Evolutionary conservation across 768 basidiomycete species (phyloP).

Genomic region (Phanerochaete carnosa): DNA sequence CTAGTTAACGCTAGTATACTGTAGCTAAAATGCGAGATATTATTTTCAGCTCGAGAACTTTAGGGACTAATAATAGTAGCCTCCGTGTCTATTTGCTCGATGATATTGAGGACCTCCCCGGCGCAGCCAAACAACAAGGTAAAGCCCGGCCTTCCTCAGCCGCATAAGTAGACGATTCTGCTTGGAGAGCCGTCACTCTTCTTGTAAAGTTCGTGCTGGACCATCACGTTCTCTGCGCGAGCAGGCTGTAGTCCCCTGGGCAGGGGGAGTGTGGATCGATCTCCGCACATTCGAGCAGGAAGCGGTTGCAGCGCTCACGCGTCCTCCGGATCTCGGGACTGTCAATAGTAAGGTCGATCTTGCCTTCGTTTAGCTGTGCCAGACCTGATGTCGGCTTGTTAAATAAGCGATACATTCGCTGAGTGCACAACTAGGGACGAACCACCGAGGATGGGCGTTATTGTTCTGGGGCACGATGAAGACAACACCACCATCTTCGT

Average conservation of each 20-base stretch:
- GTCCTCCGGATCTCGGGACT: slow-evolving; percentile 17
- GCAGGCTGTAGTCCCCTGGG: slow-evolving; percentile 18
- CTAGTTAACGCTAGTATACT: too few species aligned
- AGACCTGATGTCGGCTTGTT: slow-evolving; percentile 4
- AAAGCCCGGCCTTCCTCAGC: slow-evolving; percentile 20
- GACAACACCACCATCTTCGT: slow-evolving; percentile 30
- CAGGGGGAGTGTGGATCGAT: slow-evolving; percentile 14
- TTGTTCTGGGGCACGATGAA: slow-evolving; percentile 30
- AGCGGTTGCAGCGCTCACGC: slow-evolving; percentile 17
- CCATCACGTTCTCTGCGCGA: slow-evolving; percentile 16
- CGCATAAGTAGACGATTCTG: slow-evolving; percentile 20
- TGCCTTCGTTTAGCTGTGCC: slow-evolving; percentile 15
- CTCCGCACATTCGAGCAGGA: slow-evolving; percentile 16
- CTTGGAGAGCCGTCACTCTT: slow-evolving; percentile 14
- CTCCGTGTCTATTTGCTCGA: slow-evolving; percentile 11
- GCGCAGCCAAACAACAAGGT: slow-evolving; percentile 23
- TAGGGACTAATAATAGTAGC: too few species aligned
- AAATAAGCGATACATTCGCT: background rate
- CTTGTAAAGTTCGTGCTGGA: slow-evolving; percentile 15
- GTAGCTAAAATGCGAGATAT: too few species aligned
- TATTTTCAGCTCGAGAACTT: too few species aligned
- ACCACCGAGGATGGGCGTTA: slow-evolving; percentile 30
- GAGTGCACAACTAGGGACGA: background rate
- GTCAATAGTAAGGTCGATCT: slow-evolving; percentile 19
- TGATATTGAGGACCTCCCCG: slow-evolving; percentile 17